A percentile compares a stretch with the other conserved stretches of the same genome.
Evolutionary conservation across 2,329 filamentous ascomycete genomes (phyloP).

Genomic region (Diaporthe sp.): DNA sequence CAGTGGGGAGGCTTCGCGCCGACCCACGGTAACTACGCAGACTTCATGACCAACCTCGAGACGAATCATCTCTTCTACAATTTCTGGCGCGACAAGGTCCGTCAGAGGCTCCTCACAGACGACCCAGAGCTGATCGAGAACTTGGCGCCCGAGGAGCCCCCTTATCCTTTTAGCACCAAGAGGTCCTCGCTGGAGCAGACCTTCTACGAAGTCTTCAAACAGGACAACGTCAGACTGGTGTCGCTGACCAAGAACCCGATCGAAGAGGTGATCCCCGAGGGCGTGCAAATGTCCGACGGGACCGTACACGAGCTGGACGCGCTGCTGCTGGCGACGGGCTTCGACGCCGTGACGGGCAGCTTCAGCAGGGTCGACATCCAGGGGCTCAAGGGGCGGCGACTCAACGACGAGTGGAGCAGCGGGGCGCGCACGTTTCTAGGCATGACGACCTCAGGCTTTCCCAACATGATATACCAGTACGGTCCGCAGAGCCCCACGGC

Average conservation of each 20-base stretch:
- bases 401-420: conserved; percentile 50
- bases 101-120: conserved; percentile 52
- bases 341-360: conserved; percentile 50
- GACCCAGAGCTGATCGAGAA: conserved; percentile 49
- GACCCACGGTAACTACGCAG: conserved; percentile 59
- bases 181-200: conserved; percentile 54
- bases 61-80: conserved; percentile 60
- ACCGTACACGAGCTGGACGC: conserved; percentile 51
- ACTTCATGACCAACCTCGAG: conserved; percentile 55
- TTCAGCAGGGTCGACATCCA: conserved; percentile 45
- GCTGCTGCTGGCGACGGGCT: conserved; percentile 50
- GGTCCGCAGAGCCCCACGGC: conserved; percentile 36
- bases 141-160: too few relatives aligned
- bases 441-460: conserved; percentile 39
- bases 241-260: conserved; percentile 58
- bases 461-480: conserved; percentile 41
- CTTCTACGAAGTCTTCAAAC: conserved; percentile 64
- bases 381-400: conserved; percentile 44
- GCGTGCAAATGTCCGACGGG: conserved; percentile 54
- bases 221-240: conserved; percentile 59
- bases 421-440: conserved; percentile 48
- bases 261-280: conserved; percentile 50
- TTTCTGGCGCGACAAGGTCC: conserved; percentile 61
- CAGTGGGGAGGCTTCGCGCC: conserved; percentile 56
- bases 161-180: conserved; percentile 55